Percentiles rank a stretch among this genome's conserved stretches.
Conservation (phyloP, 225 moss, liverwort and hornwort species). For the Sphagnum contortum region DNA sequence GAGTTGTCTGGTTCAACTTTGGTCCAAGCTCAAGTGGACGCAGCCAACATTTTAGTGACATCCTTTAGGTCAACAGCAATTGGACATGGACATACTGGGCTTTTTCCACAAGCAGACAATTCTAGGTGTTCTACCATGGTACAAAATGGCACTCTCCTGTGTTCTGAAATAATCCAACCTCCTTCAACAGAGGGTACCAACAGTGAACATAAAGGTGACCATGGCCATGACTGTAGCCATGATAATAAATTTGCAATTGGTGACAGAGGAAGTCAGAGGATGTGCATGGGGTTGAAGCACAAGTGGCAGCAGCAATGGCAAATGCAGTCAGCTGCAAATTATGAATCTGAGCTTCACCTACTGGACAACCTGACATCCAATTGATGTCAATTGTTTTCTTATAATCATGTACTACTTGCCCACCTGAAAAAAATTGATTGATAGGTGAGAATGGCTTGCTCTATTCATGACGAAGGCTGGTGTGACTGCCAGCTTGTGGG, state of each 20-base stretch:
- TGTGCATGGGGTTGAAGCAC: conserved; percentile 50
- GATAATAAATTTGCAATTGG: background rate
- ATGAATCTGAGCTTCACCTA: conserved; percentile 5
- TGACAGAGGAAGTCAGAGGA: conserved; percentile 28
- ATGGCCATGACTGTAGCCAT: too few relatives aligned
- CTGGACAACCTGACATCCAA: too few relatives aligned
- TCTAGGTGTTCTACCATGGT: background rate
- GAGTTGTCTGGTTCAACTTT: background rate
- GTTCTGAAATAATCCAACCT: background rate
- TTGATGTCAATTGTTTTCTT: too few relatives aligned
- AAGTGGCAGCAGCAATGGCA: conserved; percentile 51
- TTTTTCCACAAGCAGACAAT: background rate
- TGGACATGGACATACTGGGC: background rate
- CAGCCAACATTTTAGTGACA: background rate
- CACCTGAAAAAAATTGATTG: too few relatives aligned
- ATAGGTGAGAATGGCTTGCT: too few relatives aligned
- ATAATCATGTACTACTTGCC: too few relatives aligned
- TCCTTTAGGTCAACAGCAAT: background rate
- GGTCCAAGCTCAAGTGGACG: background rate
- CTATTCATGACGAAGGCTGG: too few relatives aligned
- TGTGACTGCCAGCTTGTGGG: too few relatives aligned
- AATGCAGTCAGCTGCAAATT: conserved; percentile 35
- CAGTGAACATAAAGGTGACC: too few relatives aligned
- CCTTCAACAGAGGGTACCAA: too few relatives aligned
- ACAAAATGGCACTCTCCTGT: background rate